Conservation (phyloP, 192 early-diverging fungal genomes). For the Coemansia sp. region DNA sequence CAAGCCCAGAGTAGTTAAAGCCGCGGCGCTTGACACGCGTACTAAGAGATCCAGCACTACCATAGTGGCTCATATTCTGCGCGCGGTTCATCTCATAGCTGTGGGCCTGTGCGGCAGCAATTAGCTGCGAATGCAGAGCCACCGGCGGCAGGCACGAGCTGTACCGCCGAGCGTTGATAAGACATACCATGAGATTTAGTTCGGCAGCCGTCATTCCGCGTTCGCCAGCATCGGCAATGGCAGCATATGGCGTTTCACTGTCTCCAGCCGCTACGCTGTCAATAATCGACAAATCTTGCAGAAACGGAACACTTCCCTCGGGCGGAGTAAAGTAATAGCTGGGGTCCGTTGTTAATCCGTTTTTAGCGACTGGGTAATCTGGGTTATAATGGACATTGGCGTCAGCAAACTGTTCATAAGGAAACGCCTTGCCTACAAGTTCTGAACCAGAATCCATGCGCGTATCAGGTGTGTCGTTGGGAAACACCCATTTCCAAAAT, state of each 20-base stretch:
- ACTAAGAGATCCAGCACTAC: conserved; percentile 10
- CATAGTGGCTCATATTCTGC: conserved; percentile 41
- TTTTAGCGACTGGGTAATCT: conserved; percentile 9
- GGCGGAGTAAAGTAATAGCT: conserved; percentile 37
- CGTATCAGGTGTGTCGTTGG: conserved; percentile 12
- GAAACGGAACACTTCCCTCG: conserved; percentile 32
- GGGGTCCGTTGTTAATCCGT: conserved; percentile 18
- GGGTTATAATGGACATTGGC: conserved; percentile 1
- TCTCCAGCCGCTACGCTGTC: conserved; percentile 20
- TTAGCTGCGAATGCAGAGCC: conserved; percentile 33
- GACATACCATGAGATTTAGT: conserved; percentile 39
- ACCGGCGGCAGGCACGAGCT: conserved; percentile 39
- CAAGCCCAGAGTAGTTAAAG: conserved; percentile 21
- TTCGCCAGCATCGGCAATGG: conserved; percentile 21
- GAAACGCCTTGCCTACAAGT: conserved; percentile 20
- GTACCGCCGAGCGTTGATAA: conserved; percentile 48
- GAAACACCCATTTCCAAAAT: conserved; percentile 45
- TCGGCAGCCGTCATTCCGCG: conserved; percentile 40
- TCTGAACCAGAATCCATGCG: neutral
- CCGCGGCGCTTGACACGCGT: conserved; percentile 37
- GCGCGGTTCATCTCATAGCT: conserved; percentile 51
- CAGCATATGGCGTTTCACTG: conserved; percentile 27
- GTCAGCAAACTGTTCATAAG: conserved; percentile 14
- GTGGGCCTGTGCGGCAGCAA: conserved; percentile 44
- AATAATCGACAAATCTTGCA: conserved; percentile 15